Percentiles rank a stretch among this genome's conserved stretches.
These are phyloP conservation scores for Mallotus repandus DNA, from an alignment of 441 rosid species.

Conservation along the genomic window DNA sequence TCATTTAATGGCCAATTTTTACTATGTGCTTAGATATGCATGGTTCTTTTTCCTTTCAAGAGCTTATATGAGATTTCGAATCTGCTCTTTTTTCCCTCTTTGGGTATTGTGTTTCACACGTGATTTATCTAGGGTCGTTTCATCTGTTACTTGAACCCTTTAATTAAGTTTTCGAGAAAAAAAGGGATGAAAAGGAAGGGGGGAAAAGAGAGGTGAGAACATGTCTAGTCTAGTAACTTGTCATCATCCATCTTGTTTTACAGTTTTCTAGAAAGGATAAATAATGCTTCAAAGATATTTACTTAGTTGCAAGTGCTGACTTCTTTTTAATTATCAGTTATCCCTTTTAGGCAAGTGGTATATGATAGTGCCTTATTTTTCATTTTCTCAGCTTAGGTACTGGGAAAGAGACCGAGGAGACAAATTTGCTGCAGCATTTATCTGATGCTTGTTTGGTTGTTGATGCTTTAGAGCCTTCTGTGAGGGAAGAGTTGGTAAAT, in stretches of 20 bases:
- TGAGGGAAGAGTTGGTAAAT: constrained; percentile 97
- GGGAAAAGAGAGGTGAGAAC: neutral
- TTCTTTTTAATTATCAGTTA: neutral
- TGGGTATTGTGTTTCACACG: neutral
- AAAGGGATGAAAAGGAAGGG: neutral
- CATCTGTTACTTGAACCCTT: neutral
- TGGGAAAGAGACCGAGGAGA: constrained; percentile 93
- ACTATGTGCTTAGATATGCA: neutral
- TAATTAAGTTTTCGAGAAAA: neutral
- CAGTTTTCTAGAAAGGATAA: neutral
- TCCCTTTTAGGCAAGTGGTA: constrained; percentile 1
- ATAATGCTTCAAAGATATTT: neutral
- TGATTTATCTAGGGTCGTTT: neutral
- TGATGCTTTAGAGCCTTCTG: constrained; percentile 98
- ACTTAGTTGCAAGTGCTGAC: neutral
- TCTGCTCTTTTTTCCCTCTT: no score
- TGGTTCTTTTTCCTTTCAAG: neutral
- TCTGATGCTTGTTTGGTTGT: constrained; percentile 98
- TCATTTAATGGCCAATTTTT: neutral
- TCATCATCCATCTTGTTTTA: neutral
- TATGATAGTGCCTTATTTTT: neutral
- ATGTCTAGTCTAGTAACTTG: neutral
- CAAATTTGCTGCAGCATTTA: constrained; percentile 83
- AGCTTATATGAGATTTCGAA: neutral
- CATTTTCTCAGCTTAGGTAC: constrained; percentile 87